Conservation (phyloP, 2,329 filamentous ascomycete species). For the Bipolaris victoriae region DNA sequence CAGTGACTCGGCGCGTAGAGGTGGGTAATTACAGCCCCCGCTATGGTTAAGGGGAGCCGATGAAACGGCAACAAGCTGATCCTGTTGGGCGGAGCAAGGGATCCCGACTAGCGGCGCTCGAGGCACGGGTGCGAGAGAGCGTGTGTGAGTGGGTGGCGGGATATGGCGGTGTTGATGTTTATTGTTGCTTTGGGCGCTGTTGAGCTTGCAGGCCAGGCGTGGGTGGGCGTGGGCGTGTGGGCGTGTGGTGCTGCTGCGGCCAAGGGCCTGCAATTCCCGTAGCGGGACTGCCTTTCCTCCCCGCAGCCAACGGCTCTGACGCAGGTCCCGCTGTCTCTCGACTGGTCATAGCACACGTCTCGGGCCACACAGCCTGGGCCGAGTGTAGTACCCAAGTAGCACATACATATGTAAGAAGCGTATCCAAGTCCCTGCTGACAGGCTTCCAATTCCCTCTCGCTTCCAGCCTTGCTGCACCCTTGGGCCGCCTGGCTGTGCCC, state of each 20-base stretch:
- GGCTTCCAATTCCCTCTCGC: background rate
- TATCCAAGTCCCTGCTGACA: background rate
- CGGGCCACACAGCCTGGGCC: background rate
- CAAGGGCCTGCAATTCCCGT: constrained; percentile 22
- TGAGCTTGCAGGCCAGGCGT: too few species aligned
- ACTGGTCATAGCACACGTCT: constrained; percentile 5
- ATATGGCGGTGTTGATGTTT: constrained; percentile 4
- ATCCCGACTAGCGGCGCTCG: constrained; percentile 7
- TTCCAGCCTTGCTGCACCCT: background rate
- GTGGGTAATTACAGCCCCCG: constrained; percentile 37
- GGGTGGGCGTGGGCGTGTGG: constrained; percentile 15
- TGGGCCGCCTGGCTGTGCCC: background rate
- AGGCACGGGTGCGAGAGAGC: constrained; percentile 2
- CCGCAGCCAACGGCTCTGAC: constrained; percentile 24
- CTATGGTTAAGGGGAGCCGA: constrained; percentile 40
- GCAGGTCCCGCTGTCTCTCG: constrained; percentile 14
- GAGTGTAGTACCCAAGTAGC: background rate
- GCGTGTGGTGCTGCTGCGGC: constrained; percentile 22
- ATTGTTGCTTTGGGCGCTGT: constrained; percentile 18
- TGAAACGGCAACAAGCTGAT: constrained; percentile 15
- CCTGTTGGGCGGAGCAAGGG: constrained; percentile 6
- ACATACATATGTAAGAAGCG: background rate
- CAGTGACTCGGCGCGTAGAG: constrained; percentile 37
- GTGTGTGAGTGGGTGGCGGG: background rate
- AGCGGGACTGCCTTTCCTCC: constrained; percentile 31